Base-by-base conservation (phyloP, 306 rosid species). In the Trifolium subterraneum region DNA sequence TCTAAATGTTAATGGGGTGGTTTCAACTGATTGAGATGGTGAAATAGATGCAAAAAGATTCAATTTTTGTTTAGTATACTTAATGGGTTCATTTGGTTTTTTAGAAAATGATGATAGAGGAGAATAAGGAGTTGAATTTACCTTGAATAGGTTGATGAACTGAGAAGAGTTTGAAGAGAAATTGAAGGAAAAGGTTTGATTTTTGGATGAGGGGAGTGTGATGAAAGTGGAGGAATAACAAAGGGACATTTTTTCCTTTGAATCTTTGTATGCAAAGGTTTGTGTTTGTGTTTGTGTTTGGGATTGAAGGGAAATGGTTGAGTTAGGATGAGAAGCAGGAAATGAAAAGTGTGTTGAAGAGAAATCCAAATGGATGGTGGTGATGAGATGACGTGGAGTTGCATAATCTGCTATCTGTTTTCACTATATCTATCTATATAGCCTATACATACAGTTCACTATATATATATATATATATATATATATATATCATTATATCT, bases 161-260 rank as follows among this genome's bases (percentile, higher is more conserved):
- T 76, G 87, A 67, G 96, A 76, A 74, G 93, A 82, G 0, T 79
- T 79, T 69, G 97, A 83, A 72, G 91, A 85, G 71, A 85, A 79
- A 68, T 59, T 74, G 12, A 86, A 50, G 64, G 84, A 51, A 23
- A 82, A 66, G 54, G 54, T 78, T 51, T 79, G 85, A 64, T 78
- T 81, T 72, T 79, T 88, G 8, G 87, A 73, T n/a, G 87, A 77
- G n/a, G 76, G 84, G 16, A 80, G 90, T 78, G 84, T 84, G 84
- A 84, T 76, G 29, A 81, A 73, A 60, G 64, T 81, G 81, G 88
- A 88, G 45, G 90, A 77, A 77, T 76, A 90, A 68, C 85, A 83
- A 33, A 90, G 73, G 70, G 93, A 82, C 96, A 95, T 36, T 36
- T 36, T 36, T 36, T 27, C 33, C 6, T 29, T n/a, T n/a, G n/a